A percentile compares a stretch with the other conserved stretches of the same genome.
phyloP scores from a whole-genome alignment of 208 protist species.

The Trypanosoma brucei region DNA sequence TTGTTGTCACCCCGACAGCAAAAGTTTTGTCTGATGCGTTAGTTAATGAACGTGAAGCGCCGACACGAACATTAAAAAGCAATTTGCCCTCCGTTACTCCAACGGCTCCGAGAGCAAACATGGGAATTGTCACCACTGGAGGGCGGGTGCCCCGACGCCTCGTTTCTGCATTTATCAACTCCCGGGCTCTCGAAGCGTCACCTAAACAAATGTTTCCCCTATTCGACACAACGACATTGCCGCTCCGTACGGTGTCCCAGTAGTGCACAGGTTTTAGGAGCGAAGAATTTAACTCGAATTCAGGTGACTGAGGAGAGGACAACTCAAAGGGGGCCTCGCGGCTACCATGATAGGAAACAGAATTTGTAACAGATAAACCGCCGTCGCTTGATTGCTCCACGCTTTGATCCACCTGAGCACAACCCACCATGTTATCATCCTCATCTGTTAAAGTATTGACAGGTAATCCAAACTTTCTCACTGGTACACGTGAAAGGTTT shows the following conservation, averaged over 20 bases:
- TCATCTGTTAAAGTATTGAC: background rate
- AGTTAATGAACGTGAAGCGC: constrained; percentile 23
- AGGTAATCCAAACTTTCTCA: background rate
- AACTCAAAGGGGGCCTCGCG: too few relatives aligned
- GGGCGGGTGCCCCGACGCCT: constrained; percentile 5
- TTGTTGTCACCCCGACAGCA: constrained; percentile 34
- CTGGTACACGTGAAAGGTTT: background rate
- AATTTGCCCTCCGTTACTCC: constrained; percentile 33
- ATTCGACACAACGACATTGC: constrained; percentile 52
- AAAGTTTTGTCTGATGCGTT: constrained; percentile 15
- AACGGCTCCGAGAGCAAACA: constrained; percentile 44
- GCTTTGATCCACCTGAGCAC: too few relatives aligned
- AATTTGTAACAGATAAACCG: background rate
- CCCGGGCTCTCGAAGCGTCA: constrained; percentile 36
- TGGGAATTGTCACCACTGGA: constrained; percentile 34
- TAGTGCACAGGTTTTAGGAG: constrained; percentile 16
- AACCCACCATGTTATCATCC: background rate
- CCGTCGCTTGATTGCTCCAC: background rate
- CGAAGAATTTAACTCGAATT: background rate
- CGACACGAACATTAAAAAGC: constrained; percentile 29
- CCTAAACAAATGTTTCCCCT: constrained; percentile 40
- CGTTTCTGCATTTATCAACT: constrained; percentile 28
- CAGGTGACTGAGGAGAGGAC: background rate
- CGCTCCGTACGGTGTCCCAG: constrained; percentile 53
- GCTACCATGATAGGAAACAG: background rate